Base-by-base conservation (phyloP, 1,284 basidiomycete species). In the Cutaneotrichosporon cyanovorans region DNA sequence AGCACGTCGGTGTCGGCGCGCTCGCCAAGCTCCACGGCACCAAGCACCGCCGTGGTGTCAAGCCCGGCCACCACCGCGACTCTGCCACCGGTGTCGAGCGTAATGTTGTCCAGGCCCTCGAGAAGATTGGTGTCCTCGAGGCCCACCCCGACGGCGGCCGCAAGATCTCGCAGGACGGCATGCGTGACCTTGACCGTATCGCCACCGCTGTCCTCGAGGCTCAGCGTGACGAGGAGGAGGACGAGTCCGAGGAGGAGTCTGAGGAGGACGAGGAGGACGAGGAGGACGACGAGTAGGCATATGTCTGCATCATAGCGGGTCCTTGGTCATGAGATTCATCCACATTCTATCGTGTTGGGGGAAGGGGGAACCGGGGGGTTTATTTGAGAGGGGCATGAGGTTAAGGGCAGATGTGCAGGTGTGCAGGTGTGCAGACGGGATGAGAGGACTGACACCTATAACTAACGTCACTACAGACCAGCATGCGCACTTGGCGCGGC, bases 111-210 rank as follows among this genome's bases (percentile, higher is more conserved):
- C 93, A 98, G 77, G 84, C 90, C 47, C 80, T 98, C 59, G 93
- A 97, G 81, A 95, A 93, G 79, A 97, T 99, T 66, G 92, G 92
- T 69, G 93, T 98, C 53, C 80, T 98, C 61, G 93, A 98, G 78
- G 81, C 85, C 76, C 80, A 83, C 53, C 82, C 88, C 50, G 91
- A 95, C 72, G 95, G 93, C 63, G 93, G 93, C 58, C 83, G 93
- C 67, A 83, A 87, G 74, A 96, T 98, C 74, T 85, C 82, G 68
- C 91, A 97, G 76, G 93, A 97, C 72, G 95, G 95, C 59, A 69
- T 75, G 75, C 85, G 93, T 69, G 93, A 98, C 74, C 80, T 98
- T 70, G 93, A 97, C 79, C 93, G 93, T 61, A 98, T 56, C 74
- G 93, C 93, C 50, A 92, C 91, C 32, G 88, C 93, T 49, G 88